These are phyloP conservation scores for Candida nemodendra DNA, from an alignment of 805 yeast species.

Conservation along the genomic window DNA sequence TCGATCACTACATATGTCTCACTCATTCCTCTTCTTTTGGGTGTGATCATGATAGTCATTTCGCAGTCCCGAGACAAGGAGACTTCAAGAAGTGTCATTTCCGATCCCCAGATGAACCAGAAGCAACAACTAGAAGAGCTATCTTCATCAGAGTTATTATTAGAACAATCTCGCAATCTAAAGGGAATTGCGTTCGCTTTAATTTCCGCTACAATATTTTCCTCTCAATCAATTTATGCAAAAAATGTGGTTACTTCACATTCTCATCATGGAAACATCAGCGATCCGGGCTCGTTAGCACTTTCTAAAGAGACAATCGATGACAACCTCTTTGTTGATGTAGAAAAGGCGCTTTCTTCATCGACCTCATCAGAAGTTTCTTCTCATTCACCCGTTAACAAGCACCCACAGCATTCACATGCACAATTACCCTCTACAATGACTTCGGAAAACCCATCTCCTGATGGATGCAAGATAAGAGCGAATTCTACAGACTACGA, in stretches of 20 bases:
- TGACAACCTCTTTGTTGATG: slow-evolving; percentile 2
- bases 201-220: slow-evolving; percentile 70
- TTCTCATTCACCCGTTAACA: neutral
- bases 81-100: slow-evolving; percentile 9
- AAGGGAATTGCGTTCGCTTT: slow-evolving; percentile 70
- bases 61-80: slow-evolving; percentile 27
- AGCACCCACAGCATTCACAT: too few relatives aligned
- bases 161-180: slow-evolving; percentile 34
- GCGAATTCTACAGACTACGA: slow-evolving; percentile 5
- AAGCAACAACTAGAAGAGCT: slow-evolving; percentile 7
- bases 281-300: slow-evolving; percentile 20
- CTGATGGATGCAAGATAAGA: slow-evolving; percentile 4
- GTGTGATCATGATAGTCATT: slow-evolving; percentile 50
- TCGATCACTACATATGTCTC: slow-evolving; percentile 52
- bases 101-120: slow-evolving; percentile 16
- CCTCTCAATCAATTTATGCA: slow-evolving; percentile 82
- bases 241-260: slow-evolving; percentile 68
- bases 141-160: slow-evolving; percentile 3
- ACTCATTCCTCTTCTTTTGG: slow-evolving; percentile 49
- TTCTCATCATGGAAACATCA: slow-evolving; percentile 6
- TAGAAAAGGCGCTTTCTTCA: slow-evolving; percentile 6
- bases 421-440: too few relatives aligned
- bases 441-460: neutral
- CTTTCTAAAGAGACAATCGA: slow-evolving; percentile 5
- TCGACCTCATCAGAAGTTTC: neutral